Base-by-base conservation (phyloP, 2,329 filamentous ascomycete species). In the Ascosphaera aggregata region DNA sequence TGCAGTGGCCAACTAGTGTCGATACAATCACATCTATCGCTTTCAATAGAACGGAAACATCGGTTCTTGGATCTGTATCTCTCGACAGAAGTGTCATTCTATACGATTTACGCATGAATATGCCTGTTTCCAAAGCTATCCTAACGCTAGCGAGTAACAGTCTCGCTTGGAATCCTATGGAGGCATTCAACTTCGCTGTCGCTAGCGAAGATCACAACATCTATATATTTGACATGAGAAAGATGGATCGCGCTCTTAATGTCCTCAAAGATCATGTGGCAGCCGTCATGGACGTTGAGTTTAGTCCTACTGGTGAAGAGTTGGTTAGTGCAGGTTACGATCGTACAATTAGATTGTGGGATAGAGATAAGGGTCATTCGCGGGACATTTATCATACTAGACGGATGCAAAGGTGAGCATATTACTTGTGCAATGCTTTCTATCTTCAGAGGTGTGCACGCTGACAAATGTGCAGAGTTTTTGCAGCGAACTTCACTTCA, bases 351-450 rank as follows among this genome's bases (percentile, higher is more conserved):
- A 73, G 89, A 38, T 63, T 95, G 38, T 95, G 84, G 80, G 73
- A 73, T 53, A 70, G 80, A 41, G 71, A 76, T 46, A 65, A 76
- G 44, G 86, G 86, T 18, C 81, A 89, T 58, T 85, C 80, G 11
- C 70, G 85, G 48, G 89, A 98, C 52, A 74, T 94, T 37, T 98
- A 95, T 60, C 85, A 95, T 63, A 95, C 89, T 15, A 92, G 94
- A 61, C 75, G 89, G 45, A 94, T 94, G 86, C 86, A 95, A 63
- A 72, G 58, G 58, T 61, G 54, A 45, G 54, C 17, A 16, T 30
- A 34, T 16, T 15, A 8, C 4, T 34, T 15, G 13, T 36, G 18
- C 31, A 24, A 9, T 36, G 27, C 34, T 27, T 15, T 11, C 37
- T 9, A 9, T 18, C 34, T 24, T 24, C 9, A 30, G 9, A n/a